These are phyloP conservation scores for Exophiala dermatitidis DNA, from an alignment of 2,329 filamentous ascomycete genomes.

Conservation along the genomic window DNA sequence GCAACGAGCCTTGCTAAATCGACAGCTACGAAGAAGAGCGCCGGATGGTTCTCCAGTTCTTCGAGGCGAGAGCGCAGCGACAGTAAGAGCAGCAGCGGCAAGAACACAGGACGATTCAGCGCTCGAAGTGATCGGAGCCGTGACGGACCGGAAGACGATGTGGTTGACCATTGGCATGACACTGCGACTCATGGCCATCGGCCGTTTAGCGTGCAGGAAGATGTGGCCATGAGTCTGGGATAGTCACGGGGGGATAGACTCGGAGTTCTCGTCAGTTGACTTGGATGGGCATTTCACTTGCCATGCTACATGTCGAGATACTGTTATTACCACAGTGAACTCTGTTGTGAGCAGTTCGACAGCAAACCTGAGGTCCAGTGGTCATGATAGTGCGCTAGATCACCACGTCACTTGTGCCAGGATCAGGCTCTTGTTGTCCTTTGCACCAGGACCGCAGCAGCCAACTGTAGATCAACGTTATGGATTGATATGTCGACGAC, in stretches of 20 bases:
- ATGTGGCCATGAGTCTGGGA: slow-evolving; percentile 22
- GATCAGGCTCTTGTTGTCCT: too few species aligned
- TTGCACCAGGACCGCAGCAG: too few species aligned
- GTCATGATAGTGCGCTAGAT: too few species aligned
- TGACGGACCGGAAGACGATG: slow-evolving; percentile 24
- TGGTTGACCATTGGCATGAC: slow-evolving; percentile 22
- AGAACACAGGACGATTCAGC: slow-evolving; percentile 22
- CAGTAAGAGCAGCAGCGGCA: slow-evolving; percentile 22
- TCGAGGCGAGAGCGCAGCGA: slow-evolving; percentile 21
- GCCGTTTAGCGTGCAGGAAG: slow-evolving; percentile 20
- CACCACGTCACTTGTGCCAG: too few species aligned
- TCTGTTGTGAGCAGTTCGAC: too few species aligned
- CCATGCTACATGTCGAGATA: neutral
- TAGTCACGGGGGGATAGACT: slow-evolving; percentile 1
- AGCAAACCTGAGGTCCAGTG: too few species aligned
- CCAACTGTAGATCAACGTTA: too few species aligned
- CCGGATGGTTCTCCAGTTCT: slow-evolving; percentile 18
- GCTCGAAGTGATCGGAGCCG: slow-evolving; percentile 19
- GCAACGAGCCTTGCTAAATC: slow-evolving; percentile 8
- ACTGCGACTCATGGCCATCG: slow-evolving; percentile 4
- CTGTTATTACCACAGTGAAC: too few species aligned
- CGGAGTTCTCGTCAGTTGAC: neutral
- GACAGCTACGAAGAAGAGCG: slow-evolving; percentile 9
- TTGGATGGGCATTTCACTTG: neutral
- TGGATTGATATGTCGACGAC: too few species aligned